A percentile compares a stretch with the other conserved stretches of the same genome.
These are phyloP conservation scores for Nannochloropsis granulata DNA, from an alignment of 108 stramenopile species.

Conservation along the genomic window DNA sequence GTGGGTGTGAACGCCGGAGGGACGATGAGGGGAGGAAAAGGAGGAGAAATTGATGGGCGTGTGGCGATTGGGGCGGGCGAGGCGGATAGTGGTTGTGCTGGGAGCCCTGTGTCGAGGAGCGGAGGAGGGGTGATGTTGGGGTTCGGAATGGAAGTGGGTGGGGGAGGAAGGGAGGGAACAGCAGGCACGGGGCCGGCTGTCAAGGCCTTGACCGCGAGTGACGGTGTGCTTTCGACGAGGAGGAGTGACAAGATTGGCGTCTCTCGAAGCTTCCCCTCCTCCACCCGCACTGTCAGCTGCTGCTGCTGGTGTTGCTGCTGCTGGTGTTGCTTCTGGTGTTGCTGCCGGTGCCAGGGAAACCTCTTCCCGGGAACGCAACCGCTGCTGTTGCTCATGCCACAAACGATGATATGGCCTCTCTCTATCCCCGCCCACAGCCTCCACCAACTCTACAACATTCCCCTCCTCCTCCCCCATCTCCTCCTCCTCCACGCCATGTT, in stretches of 20 bases:
- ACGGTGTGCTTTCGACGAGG: too few species aligned
- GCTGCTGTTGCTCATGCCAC: not conserved
- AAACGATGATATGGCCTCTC: not conserved
- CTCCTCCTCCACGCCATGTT: not conserved
- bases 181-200: too few species aligned
- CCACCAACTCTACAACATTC: not conserved
- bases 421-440: not conserved
- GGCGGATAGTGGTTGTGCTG: not conserved
- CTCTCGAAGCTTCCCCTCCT: too few species aligned
- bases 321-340: too few species aligned
- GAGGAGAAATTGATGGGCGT: not conserved
- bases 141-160: too few species aligned
- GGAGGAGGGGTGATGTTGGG: not conserved
- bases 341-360: too few species aligned
- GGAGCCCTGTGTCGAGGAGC: not conserved
- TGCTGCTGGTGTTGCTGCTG: too few species aligned
- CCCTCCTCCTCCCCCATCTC: not conserved
- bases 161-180: too few species aligned
- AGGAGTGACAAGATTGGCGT: too few species aligned
- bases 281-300: too few species aligned
- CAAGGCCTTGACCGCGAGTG: too few species aligned
- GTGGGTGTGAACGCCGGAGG: not conserved
- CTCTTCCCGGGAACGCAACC: not conserved
- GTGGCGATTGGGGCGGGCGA: not conserved
- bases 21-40: not conserved